These are phyloP conservation scores for Lentinula raphanica DNA, from an alignment of 768 basidiomycete genomes.

Conservation along the genomic window DNA sequence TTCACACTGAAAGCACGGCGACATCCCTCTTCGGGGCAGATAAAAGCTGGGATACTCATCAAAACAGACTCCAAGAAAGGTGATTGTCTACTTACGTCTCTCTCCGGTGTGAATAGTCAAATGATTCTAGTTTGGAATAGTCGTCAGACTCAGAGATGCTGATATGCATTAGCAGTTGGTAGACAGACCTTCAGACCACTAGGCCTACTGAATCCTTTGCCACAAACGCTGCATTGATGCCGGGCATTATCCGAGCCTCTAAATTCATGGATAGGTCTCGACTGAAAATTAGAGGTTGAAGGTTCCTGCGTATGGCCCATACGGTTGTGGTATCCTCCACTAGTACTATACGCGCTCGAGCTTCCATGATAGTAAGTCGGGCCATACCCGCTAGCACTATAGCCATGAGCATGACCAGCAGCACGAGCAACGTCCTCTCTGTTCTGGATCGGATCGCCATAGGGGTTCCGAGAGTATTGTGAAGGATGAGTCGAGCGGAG, in stretches of 20 bases:
- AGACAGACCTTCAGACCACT: conserved; percentile 48
- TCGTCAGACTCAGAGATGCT: background rate
- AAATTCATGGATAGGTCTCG: background rate
- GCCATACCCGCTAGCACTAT: background rate
- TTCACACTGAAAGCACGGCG: conserved; percentile 63
- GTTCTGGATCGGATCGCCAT: background rate
- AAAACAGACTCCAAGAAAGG: conserved; percentile 11
- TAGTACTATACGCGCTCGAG: background rate
- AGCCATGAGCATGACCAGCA: background rate
- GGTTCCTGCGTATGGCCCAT: background rate
- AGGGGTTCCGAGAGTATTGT: background rate
- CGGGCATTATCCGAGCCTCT: conserved; percentile 17
- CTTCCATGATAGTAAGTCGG: background rate
- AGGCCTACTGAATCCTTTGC: conserved; percentile 54
- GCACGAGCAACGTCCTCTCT: background rate
- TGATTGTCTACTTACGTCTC: conserved; percentile 43
- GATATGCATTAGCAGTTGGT: background rate
- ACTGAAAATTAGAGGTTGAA: background rate
- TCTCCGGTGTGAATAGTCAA: conserved; percentile 58
- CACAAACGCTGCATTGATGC: conserved; percentile 52
- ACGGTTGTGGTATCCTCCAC: background rate
- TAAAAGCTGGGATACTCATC: conserved; percentile 39
- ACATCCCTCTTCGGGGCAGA: conserved; percentile 58
- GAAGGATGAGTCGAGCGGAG: background rate
- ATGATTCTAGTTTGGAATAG: conserved; percentile 40